Percentiles rank a stretch among this genome's conserved stretches.
phyloP scores from a whole-genome alignment of 2,329 filamentous ascomycete genomes.

The Aspergillus hiratsukae region DNA sequence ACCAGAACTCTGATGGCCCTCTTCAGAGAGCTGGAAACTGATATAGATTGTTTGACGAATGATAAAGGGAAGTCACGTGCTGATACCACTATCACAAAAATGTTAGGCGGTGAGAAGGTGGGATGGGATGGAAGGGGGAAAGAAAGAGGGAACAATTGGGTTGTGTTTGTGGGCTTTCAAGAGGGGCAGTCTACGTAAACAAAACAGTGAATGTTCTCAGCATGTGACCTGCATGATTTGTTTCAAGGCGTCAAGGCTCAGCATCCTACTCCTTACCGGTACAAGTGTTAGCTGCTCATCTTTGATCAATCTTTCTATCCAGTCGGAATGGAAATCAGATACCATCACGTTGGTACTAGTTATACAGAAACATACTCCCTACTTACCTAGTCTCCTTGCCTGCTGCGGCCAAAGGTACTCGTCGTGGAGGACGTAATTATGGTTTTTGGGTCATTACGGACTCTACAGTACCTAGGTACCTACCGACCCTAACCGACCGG shows the following conservation, averaged over 20 bases:
- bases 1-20: conserved; percentile 17
- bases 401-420: neutral
- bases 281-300: neutral
- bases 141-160: neutral
- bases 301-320: neutral
- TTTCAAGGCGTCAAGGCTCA: neutral
- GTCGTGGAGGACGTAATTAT: too few relatives aligned
- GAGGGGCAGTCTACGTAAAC: neutral
- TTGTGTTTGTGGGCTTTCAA: neutral
- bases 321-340: neutral
- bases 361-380: neutral
- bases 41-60: conserved; percentile 13
- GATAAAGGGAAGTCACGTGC: conserved; percentile 20
- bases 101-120: conserved; percentile 13
- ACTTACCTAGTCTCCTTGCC: neutral
- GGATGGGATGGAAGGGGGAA: conserved; percentile 12
- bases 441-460: too few relatives aligned
- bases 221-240: neutral
- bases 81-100: conserved; percentile 19
- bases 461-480: too few relatives aligned
- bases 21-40: conserved; percentile 5
- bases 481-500: neutral
- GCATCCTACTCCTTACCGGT: neutral
- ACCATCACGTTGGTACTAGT: neutral
- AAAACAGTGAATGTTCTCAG: neutral